Evolutionary conservation across 192 early-diverging fungal species (phyloP).

Genomic region (Coemansia sp.): DNA sequence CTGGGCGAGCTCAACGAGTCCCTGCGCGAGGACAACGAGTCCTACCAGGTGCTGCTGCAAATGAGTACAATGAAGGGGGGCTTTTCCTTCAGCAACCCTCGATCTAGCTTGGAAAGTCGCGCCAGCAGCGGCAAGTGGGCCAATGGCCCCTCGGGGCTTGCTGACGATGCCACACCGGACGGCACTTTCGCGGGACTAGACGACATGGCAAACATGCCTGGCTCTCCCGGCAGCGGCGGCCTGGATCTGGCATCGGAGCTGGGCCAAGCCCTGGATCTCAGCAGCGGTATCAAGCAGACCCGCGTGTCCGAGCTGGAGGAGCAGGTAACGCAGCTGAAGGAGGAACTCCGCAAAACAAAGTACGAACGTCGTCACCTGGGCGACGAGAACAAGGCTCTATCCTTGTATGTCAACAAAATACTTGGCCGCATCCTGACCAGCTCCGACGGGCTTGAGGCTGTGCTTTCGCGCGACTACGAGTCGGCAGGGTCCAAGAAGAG

Average conservation of each 20-base stretch:
- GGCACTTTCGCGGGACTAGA: constrained; percentile 2
- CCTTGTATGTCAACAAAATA: constrained; percentile 77
- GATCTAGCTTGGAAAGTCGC: constrained; percentile 48
- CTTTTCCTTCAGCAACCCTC: constrained; percentile 55
- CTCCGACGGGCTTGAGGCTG: constrained; percentile 48
- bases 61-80: constrained; percentile 82
- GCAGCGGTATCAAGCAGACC: constrained; percentile 5
- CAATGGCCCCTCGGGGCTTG: constrained; percentile 8
- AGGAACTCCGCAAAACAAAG: constrained; percentile 52
- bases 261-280: constrained; percentile 26
- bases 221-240: constrained; percentile 9
- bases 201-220: not conserved
- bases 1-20: constrained; percentile 66
- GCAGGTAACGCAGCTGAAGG: constrained; percentile 37
- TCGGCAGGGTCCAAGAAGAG: constrained; percentile 11
- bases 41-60: constrained; percentile 75
- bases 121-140: constrained; percentile 37
- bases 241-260: constrained; percentile 53
- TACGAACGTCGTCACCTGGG: constrained; percentile 61
- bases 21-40: constrained; percentile 80
- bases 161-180: constrained; percentile 11
- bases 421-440: constrained; percentile 70
- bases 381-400: constrained; percentile 69
- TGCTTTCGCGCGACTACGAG: constrained; percentile 54
- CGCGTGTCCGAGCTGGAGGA: constrained; percentile 42